These are phyloP conservation scores for Kalmusia sp. DNA, from an alignment of 2,329 filamentous ascomycete genomes.

Conservation along the genomic window DNA sequence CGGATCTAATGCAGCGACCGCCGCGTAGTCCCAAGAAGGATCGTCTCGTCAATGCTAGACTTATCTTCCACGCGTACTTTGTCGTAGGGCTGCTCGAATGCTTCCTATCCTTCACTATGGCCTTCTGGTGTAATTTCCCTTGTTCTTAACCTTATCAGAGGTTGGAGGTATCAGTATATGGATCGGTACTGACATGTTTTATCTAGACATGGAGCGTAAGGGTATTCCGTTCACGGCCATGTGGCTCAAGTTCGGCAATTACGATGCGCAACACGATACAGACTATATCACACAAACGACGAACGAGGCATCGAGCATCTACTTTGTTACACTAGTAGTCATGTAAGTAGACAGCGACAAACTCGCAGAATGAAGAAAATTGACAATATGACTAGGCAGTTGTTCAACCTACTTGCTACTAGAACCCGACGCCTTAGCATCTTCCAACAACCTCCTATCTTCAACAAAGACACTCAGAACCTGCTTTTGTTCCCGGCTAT, in stretches of 20 bases:
- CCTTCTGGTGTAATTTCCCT: no score
- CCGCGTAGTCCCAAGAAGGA: conserved; percentile 74
- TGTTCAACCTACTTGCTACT: conserved; percentile 76
- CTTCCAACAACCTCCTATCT: conserved; percentile 73
- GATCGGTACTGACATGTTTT: neutral
- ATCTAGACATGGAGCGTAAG: conserved; percentile 23
- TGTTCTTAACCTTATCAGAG: conserved; percentile 26
- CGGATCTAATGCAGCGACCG: conserved; percentile 73
- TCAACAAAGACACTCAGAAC: conserved; percentile 72
- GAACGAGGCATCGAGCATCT: conserved; percentile 74
- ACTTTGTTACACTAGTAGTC: conserved; percentile 81
- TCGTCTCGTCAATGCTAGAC: conserved; percentile 74
- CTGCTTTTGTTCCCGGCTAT: conserved; percentile 74
- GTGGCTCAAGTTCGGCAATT: conserved; percentile 63
- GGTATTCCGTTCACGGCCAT: conserved; percentile 71
- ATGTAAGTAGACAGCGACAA: conserved; percentile 60
- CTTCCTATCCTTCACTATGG: conserved; percentile 53
- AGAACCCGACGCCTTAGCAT: conserved; percentile 67
- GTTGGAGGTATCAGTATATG: no score
- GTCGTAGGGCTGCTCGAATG: conserved; percentile 66
- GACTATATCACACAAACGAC: conserved; percentile 54
- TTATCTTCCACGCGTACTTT: conserved; percentile 76
- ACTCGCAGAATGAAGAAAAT: neutral
- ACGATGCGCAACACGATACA: conserved; percentile 30
- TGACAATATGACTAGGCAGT: conserved; percentile 60